Base-by-base conservation (phyloP, 2,329 filamentous ascomycete genomes). In the Proliferodiscus dingleyae region DNA sequence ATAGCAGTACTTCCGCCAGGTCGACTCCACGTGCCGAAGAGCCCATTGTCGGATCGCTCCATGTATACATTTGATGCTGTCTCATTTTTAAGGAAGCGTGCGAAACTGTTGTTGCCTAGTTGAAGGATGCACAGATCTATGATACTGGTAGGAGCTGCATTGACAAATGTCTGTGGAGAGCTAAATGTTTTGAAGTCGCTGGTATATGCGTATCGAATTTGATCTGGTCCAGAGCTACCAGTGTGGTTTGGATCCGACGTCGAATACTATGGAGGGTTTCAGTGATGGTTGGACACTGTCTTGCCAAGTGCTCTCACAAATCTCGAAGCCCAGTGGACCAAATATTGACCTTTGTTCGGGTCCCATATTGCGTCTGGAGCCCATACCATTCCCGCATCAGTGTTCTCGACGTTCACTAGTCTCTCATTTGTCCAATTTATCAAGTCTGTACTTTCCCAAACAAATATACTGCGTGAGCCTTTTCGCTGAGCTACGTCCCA, bases 381-480 rank as follows among this genome's bases (percentile, higher is more conserved):
- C 76, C 76, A 80, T 0, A 77, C 73, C 75, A 78, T 79, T 3
- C 75, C 76, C 0, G 74, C 76, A 3, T 67, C 71, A n/a, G 60
- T 59, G 46, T 75, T 69, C 52, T 78, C 75, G 9, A 79, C 74
- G 0, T 58, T 61, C 1, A 74, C 68, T 2, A 79, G 63, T 5
- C 72, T 62, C 55, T 77, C 73, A 10, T 63, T 62, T 9, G 54
- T 64, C 71, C 73, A 78, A 48, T 68, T 73, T 5, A 74, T 58
- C 3, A 78, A 60, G 43, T 78, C 72, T 0, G 67, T 71, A 50
- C 67, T 73, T 53, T 78, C 73, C 74, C 76, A 79, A 9, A 78
- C 68, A 39, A 75, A 74, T 44, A 80, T 77, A 4, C 71, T 68
- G 21, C 68, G 67, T 0, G 70, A 74, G 0, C 75, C 75, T 1